Evolutionary conservation across 2,329 filamentous ascomycete species (phyloP).

Genomic region (Penicillium griseofulvum): DNA sequence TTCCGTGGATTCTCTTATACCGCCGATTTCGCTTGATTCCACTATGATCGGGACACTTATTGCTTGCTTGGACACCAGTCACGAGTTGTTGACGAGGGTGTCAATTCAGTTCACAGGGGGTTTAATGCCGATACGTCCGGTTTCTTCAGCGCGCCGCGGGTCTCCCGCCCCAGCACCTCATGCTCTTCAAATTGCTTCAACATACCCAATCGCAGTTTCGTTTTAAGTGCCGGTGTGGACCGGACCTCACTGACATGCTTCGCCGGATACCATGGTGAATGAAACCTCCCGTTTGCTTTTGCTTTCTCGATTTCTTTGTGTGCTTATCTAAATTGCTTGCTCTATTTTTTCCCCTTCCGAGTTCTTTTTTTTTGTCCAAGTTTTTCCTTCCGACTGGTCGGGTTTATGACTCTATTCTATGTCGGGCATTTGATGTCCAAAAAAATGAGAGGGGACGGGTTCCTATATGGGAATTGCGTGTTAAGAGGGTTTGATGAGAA

Average conservation of each 20-base stretch:
- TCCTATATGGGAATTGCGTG: slow-evolving; percentile 8
- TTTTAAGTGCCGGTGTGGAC: slow-evolving; percentile 21
- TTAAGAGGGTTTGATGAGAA: slow-evolving; percentile 13
- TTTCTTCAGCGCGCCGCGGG: slow-evolving; percentile 11
- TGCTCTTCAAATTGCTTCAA: slow-evolving; percentile 20
- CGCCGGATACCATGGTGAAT: slow-evolving; percentile 23
- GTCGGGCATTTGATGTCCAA: slow-evolving; percentile 12
- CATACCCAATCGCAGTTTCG: slow-evolving; percentile 25
- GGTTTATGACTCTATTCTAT: slow-evolving; percentile 15
- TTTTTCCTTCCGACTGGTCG: slow-evolving; percentile 14
- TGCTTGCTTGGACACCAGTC: slow-evolving; percentile 13
- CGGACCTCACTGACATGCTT: slow-evolving; percentile 16
- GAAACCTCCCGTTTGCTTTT: slow-evolving; percentile 16
- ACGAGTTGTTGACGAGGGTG: slow-evolving; percentile 2
- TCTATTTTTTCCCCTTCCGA: slow-evolving; percentile 8
- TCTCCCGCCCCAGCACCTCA: slow-evolving; percentile 21
- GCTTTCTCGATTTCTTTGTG: slow-evolving; percentile 12
- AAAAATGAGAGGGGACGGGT: slow-evolving; percentile 4
- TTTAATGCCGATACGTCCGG: slow-evolving; percentile 11
- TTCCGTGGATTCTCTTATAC: slow-evolving; percentile 99
- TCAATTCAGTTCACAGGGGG: slow-evolving; percentile 7
- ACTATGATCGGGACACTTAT: slow-evolving; percentile 9
- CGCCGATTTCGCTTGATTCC: slow-evolving; percentile 72
- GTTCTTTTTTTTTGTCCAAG: slow-evolving; percentile 4
- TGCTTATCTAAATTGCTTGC: slow-evolving; percentile 25